Evolutionary conservation across 768 basidiomycete species (phyloP).

Genomic region (Tylopilus vinaceipallidus): DNA sequence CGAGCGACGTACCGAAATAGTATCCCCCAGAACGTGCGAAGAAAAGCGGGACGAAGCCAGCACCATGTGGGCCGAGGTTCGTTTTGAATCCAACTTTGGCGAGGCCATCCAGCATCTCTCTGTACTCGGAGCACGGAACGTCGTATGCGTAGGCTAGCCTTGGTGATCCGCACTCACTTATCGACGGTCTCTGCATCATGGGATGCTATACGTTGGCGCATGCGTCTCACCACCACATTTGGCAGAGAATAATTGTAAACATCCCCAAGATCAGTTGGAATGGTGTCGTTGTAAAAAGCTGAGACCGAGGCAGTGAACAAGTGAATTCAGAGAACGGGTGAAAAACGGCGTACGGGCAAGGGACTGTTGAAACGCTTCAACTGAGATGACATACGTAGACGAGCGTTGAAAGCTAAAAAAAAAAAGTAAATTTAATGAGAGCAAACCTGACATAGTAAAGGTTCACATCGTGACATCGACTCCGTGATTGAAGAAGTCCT

Average conservation of each 20-base stretch:
- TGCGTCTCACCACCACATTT: constrained; percentile 7
- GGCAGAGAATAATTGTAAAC: constrained; percentile 17
- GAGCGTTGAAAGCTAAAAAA: constrained; percentile 33
- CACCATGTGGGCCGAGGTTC: constrained; percentile 33
- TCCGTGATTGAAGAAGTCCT: constrained; percentile 32
- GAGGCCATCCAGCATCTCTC: constrained; percentile 38
- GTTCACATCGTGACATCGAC: constrained; percentile 31
- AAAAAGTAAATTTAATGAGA: background rate
- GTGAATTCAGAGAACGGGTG: background rate
- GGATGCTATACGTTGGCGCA: constrained; percentile 21
- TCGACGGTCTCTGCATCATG: constrained; percentile 22
- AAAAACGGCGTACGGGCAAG: constrained; percentile 9
- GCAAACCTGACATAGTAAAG: background rate
- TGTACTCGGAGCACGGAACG: constrained; percentile 11
- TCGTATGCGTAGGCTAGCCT: no score
- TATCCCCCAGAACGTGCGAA: constrained; percentile 36
- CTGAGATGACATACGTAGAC: constrained; percentile 21
- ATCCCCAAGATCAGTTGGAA: constrained; percentile 26
- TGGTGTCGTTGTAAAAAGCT: constrained; percentile 15
- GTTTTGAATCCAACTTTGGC: constrained; percentile 38
- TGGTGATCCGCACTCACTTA: constrained; percentile 18
- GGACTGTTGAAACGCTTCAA: constrained; percentile 2
- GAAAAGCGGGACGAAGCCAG: constrained; percentile 33
- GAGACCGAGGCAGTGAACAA: background rate
- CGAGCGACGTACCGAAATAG: constrained; percentile 34